Conservation (phyloP, 225 moss, liverwort and hornwort genomes). For the Neckera pumila region DNA sequence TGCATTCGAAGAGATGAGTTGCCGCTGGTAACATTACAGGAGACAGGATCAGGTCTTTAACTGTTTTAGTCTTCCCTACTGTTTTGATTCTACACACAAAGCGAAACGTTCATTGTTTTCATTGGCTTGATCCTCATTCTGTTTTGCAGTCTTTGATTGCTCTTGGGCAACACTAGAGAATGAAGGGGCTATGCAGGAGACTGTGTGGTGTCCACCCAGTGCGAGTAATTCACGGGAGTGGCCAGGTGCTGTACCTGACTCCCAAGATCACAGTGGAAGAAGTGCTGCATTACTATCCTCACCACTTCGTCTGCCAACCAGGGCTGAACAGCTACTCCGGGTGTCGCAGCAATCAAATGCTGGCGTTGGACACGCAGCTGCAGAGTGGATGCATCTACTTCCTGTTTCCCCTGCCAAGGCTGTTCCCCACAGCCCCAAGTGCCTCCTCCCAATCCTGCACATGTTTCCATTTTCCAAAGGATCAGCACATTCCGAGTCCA, state of each 20-base stretch:
- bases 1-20: neutral
- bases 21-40: neutral
- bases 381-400: conserved; percentile 35
- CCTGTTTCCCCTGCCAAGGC: conserved; percentile 20
- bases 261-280: conserved; percentile 24
- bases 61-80: neutral
- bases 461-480: conserved; percentile 5
- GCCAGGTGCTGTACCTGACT: conserved; percentile 21
- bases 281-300: conserved; percentile 21
- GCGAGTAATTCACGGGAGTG: conserved; percentile 21
- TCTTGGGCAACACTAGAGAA: neutral
- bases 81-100: neutral
- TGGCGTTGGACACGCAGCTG: conserved; percentile 19
- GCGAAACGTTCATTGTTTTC: neutral
- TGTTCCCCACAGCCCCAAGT: conserved; percentile 13
- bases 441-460: conserved; percentile 17
- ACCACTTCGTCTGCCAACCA: conserved; percentile 34
- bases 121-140: neutral
- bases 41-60: neutral
- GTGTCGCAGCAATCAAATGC: conserved; percentile 35
- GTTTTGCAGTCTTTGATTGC: neutral
- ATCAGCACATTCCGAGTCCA: neutral
- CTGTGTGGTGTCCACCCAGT: conserved; percentile 18
- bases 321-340: conserved; percentile 10
- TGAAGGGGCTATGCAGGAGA: conserved; percentile 24